Percentiles rank a stretch among this genome's conserved stretches.
Conservation (phyloP, 208 protist genomes). For the Spongospora subterranea region DNA sequence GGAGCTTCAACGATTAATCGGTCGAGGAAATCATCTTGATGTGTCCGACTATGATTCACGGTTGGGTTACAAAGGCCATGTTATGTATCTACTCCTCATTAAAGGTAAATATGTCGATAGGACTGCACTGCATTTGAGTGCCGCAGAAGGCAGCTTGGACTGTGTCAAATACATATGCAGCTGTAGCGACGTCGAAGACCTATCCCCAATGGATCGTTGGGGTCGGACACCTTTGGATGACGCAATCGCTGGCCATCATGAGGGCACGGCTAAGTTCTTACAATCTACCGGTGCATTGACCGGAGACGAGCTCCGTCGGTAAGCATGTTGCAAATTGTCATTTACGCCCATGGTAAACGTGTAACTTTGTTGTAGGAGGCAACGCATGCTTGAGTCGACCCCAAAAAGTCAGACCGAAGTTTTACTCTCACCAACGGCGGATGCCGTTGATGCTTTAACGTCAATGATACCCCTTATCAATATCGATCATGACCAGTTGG, state of each 20-base stretch:
- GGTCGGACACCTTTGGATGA: slow-evolving; percentile 24
- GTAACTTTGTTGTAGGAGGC: background rate
- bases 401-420: background rate
- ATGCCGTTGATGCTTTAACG: background rate
- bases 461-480: background rate
- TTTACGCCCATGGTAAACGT: background rate
- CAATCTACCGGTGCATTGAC: background rate
- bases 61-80: background rate
- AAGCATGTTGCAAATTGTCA: background rate
- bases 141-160: slow-evolving; percentile 2
- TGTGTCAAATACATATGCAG: slow-evolving; percentile 46
- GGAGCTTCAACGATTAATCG: slow-evolving; percentile 51
- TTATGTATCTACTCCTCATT: background rate
- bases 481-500: background rate
- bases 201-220: slow-evolving; percentile 55
- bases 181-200: slow-evolving; percentile 17
- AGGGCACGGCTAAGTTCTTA: background rate
- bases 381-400: background rate
- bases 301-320: slow-evolving; percentile 17
- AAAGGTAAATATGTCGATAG: background rate
- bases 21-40: background rate
- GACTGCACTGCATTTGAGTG: slow-evolving; percentile 40
- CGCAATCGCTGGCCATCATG: slow-evolving; percentile 8
- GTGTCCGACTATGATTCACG: slow-evolving; percentile 51
- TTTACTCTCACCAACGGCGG: background rate